Evolutionary conservation across 768 basidiomycete genomes (phyloP).

Genomic region (Amanita pallidorosea): DNA sequence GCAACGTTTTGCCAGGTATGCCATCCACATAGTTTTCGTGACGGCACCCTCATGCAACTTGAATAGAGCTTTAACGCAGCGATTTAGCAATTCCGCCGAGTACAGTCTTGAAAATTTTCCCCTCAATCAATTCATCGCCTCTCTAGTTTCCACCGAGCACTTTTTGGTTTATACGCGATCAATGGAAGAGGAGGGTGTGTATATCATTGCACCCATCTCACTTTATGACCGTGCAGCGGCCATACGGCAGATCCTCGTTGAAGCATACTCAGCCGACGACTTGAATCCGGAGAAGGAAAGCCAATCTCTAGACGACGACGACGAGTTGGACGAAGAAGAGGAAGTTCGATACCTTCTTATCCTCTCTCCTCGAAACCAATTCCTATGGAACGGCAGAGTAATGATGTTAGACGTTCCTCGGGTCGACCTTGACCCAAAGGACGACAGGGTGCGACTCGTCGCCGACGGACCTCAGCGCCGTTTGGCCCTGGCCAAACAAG

Average conservation of each 20-base stretch:
- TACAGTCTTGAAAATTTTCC: constrained; percentile 69
- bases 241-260: constrained; percentile 70
- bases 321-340: constrained; percentile 36
- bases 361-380: constrained; percentile 75
- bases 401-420: constrained; percentile 66
- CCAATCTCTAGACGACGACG: constrained; percentile 1
- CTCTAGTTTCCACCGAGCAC: constrained; percentile 77
- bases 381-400: constrained; percentile 88
- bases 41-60: constrained; percentile 6
- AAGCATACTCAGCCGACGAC: constrained; percentile 77
- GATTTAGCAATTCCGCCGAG: constrained; percentile 90
- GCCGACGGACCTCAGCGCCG: constrained; percentile 82
- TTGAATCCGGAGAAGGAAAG: constrained; percentile 42
- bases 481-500: constrained; percentile 65
- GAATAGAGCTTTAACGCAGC: constrained; percentile 59
- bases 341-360: constrained; percentile 73
- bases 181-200: constrained; percentile 85
- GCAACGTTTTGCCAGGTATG: constrained; percentile 83
- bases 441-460: constrained; percentile 83
- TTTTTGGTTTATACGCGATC: constrained; percentile 86
- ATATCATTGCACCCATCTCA: constrained; percentile 74
- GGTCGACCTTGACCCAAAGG: constrained; percentile 75
- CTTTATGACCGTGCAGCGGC: constrained; percentile 68
- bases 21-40: neutral
- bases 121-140: constrained; percentile 70